Percentiles rank a stretch among this genome's conserved stretches.
Conservation (phyloP, 2,329 filamentous ascomycete genomes). For the Claviceps lovelessii region DNA sequence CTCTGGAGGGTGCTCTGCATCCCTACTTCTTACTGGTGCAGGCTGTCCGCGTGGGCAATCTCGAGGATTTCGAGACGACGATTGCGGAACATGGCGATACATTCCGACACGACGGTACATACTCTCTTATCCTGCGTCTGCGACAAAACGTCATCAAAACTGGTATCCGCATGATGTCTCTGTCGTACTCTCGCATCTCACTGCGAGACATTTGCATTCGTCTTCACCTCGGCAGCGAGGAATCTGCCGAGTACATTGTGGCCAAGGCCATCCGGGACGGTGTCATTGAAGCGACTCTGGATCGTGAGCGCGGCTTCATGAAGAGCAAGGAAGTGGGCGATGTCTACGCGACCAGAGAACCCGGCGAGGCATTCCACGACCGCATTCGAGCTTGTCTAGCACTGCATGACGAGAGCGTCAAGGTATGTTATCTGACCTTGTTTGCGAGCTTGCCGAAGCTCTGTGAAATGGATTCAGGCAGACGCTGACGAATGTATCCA, state of each 20-base stretch:
- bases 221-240: constrained; percentile 82
- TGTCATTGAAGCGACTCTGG: constrained; percentile 87
- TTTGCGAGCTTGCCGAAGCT: background rate
- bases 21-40: constrained; percentile 91
- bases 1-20: constrained; percentile 72
- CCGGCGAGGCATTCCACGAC: constrained; percentile 93
- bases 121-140: constrained; percentile 85
- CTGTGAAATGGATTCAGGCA: background rate
- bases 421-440: constrained; percentile 43
- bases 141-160: constrained; percentile 99
- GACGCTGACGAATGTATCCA: constrained; percentile 20
- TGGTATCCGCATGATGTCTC: constrained; percentile 95
- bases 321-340: constrained; percentile 95
- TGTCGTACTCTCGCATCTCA: constrained; percentile 95
- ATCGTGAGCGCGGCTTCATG: constrained; percentile 93
- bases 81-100: constrained; percentile 68
- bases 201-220: constrained; percentile 95
- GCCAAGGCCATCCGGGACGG: constrained; percentile 96
- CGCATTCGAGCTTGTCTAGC: constrained; percentile 83
- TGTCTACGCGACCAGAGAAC: constrained; percentile 89
- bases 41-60: constrained; percentile 88
- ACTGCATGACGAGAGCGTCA: constrained; percentile 94
- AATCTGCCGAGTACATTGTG: constrained; percentile 97
- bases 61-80: constrained; percentile 81
- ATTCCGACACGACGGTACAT: constrained; percentile 88